These are phyloP conservation scores for Metschnikowia anglica DNA, from an alignment of 805 yeast genomes.

Conservation along the genomic window DNA sequence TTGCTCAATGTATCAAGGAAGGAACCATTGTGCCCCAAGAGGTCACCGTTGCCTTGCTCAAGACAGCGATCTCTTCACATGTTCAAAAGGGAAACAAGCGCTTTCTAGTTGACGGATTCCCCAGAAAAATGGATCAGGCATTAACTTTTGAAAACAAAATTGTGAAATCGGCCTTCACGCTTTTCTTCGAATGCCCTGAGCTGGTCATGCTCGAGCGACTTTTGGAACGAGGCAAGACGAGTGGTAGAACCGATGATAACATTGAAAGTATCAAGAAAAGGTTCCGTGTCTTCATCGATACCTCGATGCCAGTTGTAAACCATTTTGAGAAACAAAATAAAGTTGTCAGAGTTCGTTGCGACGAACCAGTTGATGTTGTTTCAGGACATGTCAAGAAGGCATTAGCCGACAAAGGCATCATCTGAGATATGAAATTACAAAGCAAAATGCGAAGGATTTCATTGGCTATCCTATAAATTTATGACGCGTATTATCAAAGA, in stretches of 20 bases:
- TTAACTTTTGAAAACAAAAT: conserved; percentile 79
- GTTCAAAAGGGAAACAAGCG: conserved; percentile 50
- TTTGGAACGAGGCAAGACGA: conserved; percentile 87
- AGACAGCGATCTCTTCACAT: conserved; percentile 69
- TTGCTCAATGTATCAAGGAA: conserved; percentile 78
- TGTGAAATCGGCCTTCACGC: conserved; percentile 67
- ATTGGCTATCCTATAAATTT: neutral
- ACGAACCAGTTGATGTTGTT: conserved; percentile 77
- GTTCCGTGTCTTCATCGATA: conserved; percentile 79
- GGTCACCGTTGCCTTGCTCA: conserved; percentile 79
- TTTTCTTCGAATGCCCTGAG: conserved; percentile 82
- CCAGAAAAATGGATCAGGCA: conserved; percentile 98
- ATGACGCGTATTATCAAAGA: neutral
- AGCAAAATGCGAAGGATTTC: neutral
- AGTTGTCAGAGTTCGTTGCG: conserved; percentile 78
- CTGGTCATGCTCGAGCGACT: conserved; percentile 79
- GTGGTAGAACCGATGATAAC: conserved; percentile 93
- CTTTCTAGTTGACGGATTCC: conserved; percentile 93
- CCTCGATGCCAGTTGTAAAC: conserved; percentile 92
- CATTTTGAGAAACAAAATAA: conserved; percentile 69
- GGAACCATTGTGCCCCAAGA: conserved; percentile 94
- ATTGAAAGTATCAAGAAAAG: conserved; percentile 87
- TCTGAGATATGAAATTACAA: conserved; percentile 6
- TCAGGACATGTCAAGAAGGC: conserved; percentile 67
- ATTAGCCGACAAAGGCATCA: conserved; percentile 44